A percentile compares a stretch with the other conserved stretches of the same genome.
Evolutionary conservation across 495 filamentous ascomycete species (phyloP).

Genomic region (Lasiosphaeria ovina): DNA sequence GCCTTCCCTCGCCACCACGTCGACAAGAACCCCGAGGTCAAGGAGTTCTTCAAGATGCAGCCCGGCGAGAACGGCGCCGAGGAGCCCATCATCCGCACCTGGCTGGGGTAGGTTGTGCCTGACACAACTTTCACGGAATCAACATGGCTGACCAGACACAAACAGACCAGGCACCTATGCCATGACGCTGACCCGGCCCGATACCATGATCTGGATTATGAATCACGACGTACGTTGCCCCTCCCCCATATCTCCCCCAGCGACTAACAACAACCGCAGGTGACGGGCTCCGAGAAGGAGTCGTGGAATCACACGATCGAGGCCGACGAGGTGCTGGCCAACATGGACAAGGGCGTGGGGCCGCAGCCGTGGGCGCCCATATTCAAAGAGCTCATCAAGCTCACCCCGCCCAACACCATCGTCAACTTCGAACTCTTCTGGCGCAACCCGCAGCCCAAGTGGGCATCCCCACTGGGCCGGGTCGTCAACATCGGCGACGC

Average conservation of each 20-base stretch:
- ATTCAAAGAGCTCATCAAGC: conserved; percentile 54
- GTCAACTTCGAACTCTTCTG: conserved; percentile 69
- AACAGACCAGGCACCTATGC: conserved; percentile 49
- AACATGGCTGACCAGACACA: not conserved
- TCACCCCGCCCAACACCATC: conserved; percentile 55
- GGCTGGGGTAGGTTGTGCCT: conserved; percentile 36
- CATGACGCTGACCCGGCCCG: conserved; percentile 47
- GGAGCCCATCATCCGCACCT: conserved; percentile 41
- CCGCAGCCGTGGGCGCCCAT: conserved; percentile 51
- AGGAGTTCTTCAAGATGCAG: conserved; percentile 45
- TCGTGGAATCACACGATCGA: conserved; percentile 55
- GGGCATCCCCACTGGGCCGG: conserved; percentile 58
- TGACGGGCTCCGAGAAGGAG: conserved; percentile 48
- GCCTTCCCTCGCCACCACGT: conserved; percentile 38
- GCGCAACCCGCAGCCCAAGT: conserved; percentile 61
- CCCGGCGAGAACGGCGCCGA: conserved; percentile 29
- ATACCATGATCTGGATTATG: conserved; percentile 56
- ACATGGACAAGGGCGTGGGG: conserved; percentile 48
- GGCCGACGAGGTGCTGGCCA: conserved; percentile 50
- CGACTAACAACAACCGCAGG: conserved; percentile 28
- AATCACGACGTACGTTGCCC: conserved; percentile 48
- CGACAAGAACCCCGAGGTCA: conserved; percentile 43
- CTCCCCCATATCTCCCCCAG: not conserved
- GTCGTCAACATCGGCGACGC: conserved; percentile 65
- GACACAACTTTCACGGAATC: not conserved